Percentiles rank a stretch among this genome's conserved stretches.
Evolutionary conservation across 768 basidiomycete species (phyloP).

Genomic region (Hysterangium stoloniferum): DNA sequence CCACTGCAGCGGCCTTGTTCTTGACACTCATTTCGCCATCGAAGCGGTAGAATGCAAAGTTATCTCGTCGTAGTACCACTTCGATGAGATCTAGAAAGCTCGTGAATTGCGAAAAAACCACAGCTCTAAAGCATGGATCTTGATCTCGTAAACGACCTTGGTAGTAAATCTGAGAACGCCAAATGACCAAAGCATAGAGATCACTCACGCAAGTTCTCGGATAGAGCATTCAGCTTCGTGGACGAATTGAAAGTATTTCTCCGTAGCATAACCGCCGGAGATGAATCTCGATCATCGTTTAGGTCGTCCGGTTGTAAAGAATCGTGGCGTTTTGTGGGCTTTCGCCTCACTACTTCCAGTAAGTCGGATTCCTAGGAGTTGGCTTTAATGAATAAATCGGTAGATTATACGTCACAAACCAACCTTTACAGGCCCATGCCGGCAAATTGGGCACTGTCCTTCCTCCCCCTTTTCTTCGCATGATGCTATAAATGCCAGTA

Average conservation of each 20-base stretch:
- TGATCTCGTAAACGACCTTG: constrained; percentile 56
- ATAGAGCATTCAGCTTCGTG: constrained; percentile 83
- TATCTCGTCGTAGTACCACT: constrained; percentile 57
- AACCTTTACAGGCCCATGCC: constrained; percentile 58
- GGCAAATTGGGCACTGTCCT: constrained; percentile 75
- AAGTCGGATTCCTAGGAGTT: constrained; percentile 45
- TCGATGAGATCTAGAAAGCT: constrained; percentile 82
- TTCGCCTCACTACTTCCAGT: constrained; percentile 45
- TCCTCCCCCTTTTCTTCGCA: constrained; percentile 65
- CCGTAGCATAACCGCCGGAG: constrained; percentile 48
- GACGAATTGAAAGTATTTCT: constrained; percentile 84
- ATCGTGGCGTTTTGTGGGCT: constrained; percentile 17
- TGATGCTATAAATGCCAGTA: constrained; percentile 60
- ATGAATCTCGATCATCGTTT: constrained; percentile 25
- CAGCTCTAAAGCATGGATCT: constrained; percentile 72
- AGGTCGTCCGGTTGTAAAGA: constrained; percentile 13
- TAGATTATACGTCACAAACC: too few species aligned
- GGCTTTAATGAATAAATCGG: not conserved
- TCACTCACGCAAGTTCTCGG: constrained; percentile 57
- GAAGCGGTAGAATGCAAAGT: constrained; percentile 66
- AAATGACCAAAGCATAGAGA: not conserved
- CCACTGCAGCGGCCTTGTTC: constrained; percentile 66
- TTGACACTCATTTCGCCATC: constrained; percentile 91
- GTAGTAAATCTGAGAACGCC: not conserved
- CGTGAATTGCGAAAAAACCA: constrained; percentile 89